phyloP scores from a whole-genome alignment of 208 protist genomes.

The Porcisia hertigi region DNA sequence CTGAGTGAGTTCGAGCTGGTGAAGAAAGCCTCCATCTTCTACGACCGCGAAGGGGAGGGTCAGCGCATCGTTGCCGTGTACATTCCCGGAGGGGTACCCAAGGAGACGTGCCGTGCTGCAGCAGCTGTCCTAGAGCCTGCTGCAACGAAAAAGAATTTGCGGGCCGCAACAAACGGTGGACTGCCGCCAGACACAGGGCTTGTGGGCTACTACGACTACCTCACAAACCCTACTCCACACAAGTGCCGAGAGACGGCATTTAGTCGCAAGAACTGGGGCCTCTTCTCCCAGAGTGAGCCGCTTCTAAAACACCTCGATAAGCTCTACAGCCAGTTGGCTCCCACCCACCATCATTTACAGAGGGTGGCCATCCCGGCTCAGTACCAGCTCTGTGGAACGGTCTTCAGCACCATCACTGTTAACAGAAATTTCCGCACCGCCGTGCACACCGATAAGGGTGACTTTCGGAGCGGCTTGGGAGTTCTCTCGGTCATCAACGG shows the following conservation, averaged over 20 bases:
- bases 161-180: constrained; percentile 79
- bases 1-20: constrained; percentile 71
- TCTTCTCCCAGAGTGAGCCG: constrained; percentile 42
- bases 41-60: constrained; percentile 48
- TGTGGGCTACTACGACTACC: constrained; percentile 92
- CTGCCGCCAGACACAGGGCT: constrained; percentile 86
- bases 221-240: constrained; percentile 70
- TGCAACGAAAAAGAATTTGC: constrained; percentile 77
- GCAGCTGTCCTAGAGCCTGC: constrained; percentile 58
- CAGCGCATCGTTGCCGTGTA: constrained; percentile 70
- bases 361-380: constrained; percentile 65
- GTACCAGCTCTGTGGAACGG: constrained; percentile 79
- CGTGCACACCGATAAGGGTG: constrained; percentile 85
- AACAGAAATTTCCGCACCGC: constrained; percentile 91
- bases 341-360: constrained; percentile 79
- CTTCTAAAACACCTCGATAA: constrained; percentile 62
- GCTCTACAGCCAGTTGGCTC: constrained; percentile 72
- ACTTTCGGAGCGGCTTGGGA: constrained; percentile 84
- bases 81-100: constrained; percentile 52
- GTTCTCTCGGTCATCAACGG: constrained; percentile 83
- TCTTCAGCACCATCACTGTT: constrained; percentile 92
- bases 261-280: constrained; percentile 65
- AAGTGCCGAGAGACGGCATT: constrained; percentile 91
- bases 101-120: constrained; percentile 49
- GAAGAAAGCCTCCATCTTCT: constrained; percentile 51